Percentiles rank a stretch among this genome's conserved stretches.
Evolutionary conservation across 805 yeast species (phyloP).

Genomic region (Spathaspora boniae): DNA sequence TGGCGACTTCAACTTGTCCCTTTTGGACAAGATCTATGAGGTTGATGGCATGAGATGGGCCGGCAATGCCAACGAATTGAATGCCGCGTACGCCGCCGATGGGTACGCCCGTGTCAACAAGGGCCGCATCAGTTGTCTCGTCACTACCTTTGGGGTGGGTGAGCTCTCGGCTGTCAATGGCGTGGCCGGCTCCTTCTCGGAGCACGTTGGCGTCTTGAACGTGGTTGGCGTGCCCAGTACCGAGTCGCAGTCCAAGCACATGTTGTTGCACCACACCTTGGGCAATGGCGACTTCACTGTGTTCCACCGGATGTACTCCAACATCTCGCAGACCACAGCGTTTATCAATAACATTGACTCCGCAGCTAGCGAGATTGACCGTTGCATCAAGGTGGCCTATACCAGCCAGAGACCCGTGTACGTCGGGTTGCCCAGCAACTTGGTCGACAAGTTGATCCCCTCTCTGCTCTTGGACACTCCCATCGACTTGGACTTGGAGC

Average conservation of each 20-base stretch:
- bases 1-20: constrained; percentile 38
- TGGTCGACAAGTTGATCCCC: constrained; percentile 36
- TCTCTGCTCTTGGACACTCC: constrained; percentile 32
- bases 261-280: constrained; percentile 40
- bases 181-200: constrained; percentile 39
- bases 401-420: constrained; percentile 38
- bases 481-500: constrained; percentile 29
- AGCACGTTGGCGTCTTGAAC: constrained; percentile 38
- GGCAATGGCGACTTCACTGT: constrained; percentile 42
- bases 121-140: constrained; percentile 29
- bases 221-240: constrained; percentile 38
- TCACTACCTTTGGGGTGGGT: constrained; percentile 42
- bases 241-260: constrained; percentile 34
- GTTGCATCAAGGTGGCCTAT: constrained; percentile 38
- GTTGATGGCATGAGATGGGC: constrained; percentile 41
- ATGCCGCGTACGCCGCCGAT: constrained; percentile 43
- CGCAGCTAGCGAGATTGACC: constrained; percentile 37
- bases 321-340: constrained; percentile 35
- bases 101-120: constrained; percentile 37
- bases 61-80: constrained; percentile 43
- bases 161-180: constrained; percentile 39
- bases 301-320: constrained; percentile 39
- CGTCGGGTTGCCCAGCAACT: constrained; percentile 38
- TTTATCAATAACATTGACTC: constrained; percentile 30
- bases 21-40: constrained; percentile 38